Base-by-base conservation (phyloP, 345 rosid genomes). In the Cardamine chenopodiifolia region DNA sequence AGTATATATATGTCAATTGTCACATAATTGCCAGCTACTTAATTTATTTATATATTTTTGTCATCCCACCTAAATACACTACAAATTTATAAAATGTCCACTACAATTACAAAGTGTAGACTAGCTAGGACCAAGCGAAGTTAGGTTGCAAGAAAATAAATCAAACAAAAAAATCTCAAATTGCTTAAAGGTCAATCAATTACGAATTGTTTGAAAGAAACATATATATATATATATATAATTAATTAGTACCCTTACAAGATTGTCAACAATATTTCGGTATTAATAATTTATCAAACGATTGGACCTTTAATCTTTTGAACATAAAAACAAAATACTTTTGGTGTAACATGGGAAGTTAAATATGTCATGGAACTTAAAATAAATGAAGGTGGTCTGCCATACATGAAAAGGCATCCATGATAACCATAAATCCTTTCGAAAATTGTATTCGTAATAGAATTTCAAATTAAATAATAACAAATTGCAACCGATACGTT, bases 301-400 rank as follows among this genome's bases (percentile, higher is more conserved):
- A 29, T 29, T 47, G 63, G 47, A 53, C 64, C 64, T 31, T 63
- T 28, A 42, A 54, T 62, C 62, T 62, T 63, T 72, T 53, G 26
- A 54, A 63, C 18, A 63, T 53, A 63, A 22, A 70, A 72, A 74
- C 71, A 66, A 74, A 34, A 66, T 58, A 49, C 35, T 58, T 48
- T 66, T 66, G 78, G 35, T 73, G 49, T 42, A 35, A 66, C 59
- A 34, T 74, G 31, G 9, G 58, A 66, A 66, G 61, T 58, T 66
- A 67, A 13, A 70, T 18, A 22, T 66, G 31, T 37, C 66, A 56
- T 56, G 48, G 59, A 66, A 65, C 37, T 66, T 74, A 66, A 35
- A 58, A 23, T 58, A 74, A 22, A 66, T 53, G 53, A 54, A 58
- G 67, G 67, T 74, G 78, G 73, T 74, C 78, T 74, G 78, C 78